phyloP scores from a whole-genome alignment of 2,329 filamentous ascomycete genomes.

The Rhynchosporium secalis region DNA sequence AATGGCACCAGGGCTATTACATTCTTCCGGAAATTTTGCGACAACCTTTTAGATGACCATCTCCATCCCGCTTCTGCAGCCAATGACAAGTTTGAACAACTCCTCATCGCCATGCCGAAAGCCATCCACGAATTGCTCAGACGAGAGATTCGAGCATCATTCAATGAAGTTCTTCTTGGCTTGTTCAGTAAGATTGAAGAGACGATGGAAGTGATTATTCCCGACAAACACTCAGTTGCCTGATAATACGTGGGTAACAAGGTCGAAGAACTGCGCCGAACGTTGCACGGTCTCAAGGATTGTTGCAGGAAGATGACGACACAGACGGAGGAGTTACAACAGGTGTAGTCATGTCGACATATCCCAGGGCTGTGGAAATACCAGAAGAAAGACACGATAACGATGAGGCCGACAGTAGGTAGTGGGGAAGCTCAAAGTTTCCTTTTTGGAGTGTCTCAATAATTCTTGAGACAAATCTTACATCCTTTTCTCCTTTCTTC shows the following conservation, averaged over 20 bases:
- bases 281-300: constrained; percentile 10
- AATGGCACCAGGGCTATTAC: constrained; percentile 38
- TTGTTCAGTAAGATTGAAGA: constrained; percentile 28
- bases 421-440: no score
- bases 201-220: constrained; percentile 8
- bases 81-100: constrained; percentile 14
- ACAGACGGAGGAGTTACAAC: constrained; percentile 20
- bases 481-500: no score
- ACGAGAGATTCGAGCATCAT: constrained; percentile 28
- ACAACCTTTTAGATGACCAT: constrained; percentile 14
- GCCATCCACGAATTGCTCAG: constrained; percentile 33
- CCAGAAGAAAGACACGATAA: constrained; percentile 29
- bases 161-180: constrained; percentile 33
- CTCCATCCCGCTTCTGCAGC: constrained; percentile 14
- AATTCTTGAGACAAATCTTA: no score
- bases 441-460: no score
- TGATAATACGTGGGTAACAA: constrained; percentile 20
- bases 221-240: constrained; percentile 21
- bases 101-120: constrained; percentile 25
- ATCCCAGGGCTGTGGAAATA: constrained; percentile 17
- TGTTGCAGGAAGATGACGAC: constrained; percentile 11
- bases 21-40: constrained; percentile 36
- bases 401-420: constrained; percentile 34
- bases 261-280: constrained; percentile 19
- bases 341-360: constrained; percentile 24